Conservation (phyloP, 2,329 filamentous ascomycete genomes). For the Aureobasidium sp. region DNA sequence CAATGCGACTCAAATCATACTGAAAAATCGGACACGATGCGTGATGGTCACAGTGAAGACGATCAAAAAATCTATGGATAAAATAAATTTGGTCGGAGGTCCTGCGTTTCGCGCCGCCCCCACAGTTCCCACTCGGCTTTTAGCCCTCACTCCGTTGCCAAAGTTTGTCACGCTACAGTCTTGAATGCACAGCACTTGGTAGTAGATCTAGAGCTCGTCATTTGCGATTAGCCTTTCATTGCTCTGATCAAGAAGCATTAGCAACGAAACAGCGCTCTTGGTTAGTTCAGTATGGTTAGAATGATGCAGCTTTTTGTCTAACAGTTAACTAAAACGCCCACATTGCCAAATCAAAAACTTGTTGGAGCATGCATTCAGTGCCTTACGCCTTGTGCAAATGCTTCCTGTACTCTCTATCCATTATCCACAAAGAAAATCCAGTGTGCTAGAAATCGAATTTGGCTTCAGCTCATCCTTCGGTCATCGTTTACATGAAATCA, state of each 20-base stretch:
- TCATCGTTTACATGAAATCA: conserved; percentile 60
- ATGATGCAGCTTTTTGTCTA: neutral
- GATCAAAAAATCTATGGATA: neutral
- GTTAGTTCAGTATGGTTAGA: neutral
- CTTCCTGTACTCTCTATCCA: neutral
- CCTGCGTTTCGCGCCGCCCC: conserved; percentile 3
- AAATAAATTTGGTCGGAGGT: conserved; percentile 2
- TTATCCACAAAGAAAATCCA: conserved; percentile 4
- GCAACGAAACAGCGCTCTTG: no score
- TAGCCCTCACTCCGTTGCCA: neutral
- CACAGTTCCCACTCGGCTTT: neutral
- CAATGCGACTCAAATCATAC: neutral
- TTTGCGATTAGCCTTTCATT: no score
- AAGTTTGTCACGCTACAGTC: neutral
- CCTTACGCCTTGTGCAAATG: conserved; percentile 11
- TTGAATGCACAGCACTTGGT: neutral
- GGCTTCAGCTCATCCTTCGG: neutral
- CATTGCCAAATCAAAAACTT: neutral
- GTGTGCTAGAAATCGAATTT: neutral
- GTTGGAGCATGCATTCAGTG: neutral
- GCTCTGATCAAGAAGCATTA: no score
- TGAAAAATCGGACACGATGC: neutral
- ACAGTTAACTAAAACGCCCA: conserved; percentile 4
- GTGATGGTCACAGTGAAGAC: neutral
- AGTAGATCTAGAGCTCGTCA: neutral